A percentile compares a stretch with the other conserved stretches of the same genome.
Conservation (phyloP, 2,329 filamentous ascomycete species). For the Colletotrichum falcatum region DNA sequence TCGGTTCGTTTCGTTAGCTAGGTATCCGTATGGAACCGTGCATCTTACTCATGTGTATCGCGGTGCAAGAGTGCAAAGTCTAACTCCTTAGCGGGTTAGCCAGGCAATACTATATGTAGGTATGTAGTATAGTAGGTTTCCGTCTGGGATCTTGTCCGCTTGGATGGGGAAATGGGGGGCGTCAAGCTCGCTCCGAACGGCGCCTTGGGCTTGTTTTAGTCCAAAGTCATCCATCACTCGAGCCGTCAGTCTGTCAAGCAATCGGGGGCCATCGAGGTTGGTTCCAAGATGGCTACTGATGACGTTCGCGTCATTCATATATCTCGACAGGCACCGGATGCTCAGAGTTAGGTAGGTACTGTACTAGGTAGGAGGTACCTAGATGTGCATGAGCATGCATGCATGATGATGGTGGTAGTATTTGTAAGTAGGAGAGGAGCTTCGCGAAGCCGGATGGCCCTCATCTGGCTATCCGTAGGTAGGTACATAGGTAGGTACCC, state of each 20-base stretch:
- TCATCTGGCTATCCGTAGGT: not conserved
- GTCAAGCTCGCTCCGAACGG: slow-evolving; percentile 16
- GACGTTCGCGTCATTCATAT: not conserved
- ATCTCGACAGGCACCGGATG: not conserved
- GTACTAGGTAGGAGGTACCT: too few relatives aligned
- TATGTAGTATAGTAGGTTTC: not conserved
- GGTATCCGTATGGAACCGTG: too few relatives aligned
- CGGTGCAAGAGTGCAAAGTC: not conserved
- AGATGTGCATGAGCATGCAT: too few relatives aligned
- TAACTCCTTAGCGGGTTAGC: not conserved
- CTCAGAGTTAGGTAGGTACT: too few relatives aligned
- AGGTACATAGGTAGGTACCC: not conserved
- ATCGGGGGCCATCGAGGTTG: not conserved
- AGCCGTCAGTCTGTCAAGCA: slow-evolving; percentile 14
- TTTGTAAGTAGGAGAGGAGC: too few relatives aligned
- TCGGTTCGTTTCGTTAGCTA: not conserved
- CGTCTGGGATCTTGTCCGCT: slow-evolving; percentile 6
- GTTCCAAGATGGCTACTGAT: not conserved
- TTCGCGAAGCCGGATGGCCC: too few relatives aligned
- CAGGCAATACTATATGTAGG: not conserved
- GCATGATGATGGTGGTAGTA: too few relatives aligned
- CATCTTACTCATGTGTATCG: not conserved
- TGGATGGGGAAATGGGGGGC: slow-evolving; percentile 25
- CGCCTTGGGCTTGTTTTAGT: slow-evolving; percentile 30
- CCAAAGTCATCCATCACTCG: slow-evolving; percentile 10